Base-by-base conservation (phyloP, 352 stramenopile genomes). In the Globisporangium ultimum region DNA sequence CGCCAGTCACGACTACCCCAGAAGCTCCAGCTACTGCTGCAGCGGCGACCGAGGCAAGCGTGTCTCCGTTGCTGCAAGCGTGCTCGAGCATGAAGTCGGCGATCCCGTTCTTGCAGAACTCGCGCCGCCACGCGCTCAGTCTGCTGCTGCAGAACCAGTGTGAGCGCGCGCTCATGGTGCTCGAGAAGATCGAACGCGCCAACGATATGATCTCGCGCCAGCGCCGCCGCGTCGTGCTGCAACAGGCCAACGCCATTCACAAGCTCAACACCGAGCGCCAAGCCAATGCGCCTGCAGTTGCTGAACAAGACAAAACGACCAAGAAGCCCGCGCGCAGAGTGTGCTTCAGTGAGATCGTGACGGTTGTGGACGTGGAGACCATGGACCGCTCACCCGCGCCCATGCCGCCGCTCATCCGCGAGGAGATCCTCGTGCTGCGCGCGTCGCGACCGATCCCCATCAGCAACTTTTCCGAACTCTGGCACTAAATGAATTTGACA, bases 401-500 rank as follows among this genome's bases (percentile, higher is more conserved):
- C 21, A 80, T 93, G 63, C 80, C 80, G 18, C 69, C 82, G 48
- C 72, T 93, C 43, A 72, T 86, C 56, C 77, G 79, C 48, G 80
- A 93, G 61, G 84, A 93, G 63, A 89, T 93, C 50, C 69, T 91
- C 48, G 72, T 91, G 64, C 72, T 93, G 32, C 80, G 84, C 14
- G 80, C 84, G 5, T 89, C 78, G 48, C 79, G 84, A 1, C 67
- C 79, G 24, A 93, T 93, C 53, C 84, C 84, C 28, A 60, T 77
- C 28, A 68, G 77, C 53, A 93, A 93, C 72, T 89, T 87, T 52
- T 91, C 84, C 21, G 78, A 90, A 67, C 87, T 91, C 58, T 93
- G 83, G 83, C 84, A 81, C 66, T 78, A 68, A 48, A 43, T 43
- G 38, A 45, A 45, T 10, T 10, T 5, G 28, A 36, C 28, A 6